Conservation (phyloP, 768 basidiomycete genomes). For the Sistotremastrum niveocremeum region DNA sequence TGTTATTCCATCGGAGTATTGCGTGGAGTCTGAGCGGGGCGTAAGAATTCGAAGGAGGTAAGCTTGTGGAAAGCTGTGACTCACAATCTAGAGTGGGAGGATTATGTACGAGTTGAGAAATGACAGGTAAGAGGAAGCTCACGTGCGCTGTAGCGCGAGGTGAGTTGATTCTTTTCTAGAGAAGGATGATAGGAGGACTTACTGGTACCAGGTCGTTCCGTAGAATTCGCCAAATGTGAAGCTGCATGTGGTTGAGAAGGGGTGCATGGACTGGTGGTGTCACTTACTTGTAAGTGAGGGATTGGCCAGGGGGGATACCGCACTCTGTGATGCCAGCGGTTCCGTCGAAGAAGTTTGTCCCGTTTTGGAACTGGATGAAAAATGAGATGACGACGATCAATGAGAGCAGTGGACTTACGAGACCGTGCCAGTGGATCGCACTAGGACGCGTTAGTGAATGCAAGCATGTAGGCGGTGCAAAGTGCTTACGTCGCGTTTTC, state of each 20-base stretch:
- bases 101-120: background rate
- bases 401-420: conserved; percentile 10
- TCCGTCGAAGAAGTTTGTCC: conserved; percentile 37
- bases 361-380: conserved; percentile 24
- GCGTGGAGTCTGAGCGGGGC: conserved; percentile 11
- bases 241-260: conserved; percentile 14
- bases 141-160: conserved; percentile 13
- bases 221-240: conserved; percentile 30
- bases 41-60: background rate
- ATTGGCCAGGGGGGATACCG: conserved; percentile 37
- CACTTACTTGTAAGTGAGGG: conserved; percentile 23
- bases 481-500: conserved; percentile 17
- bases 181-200: conserved; percentile 4
- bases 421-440: conserved; percentile 23
- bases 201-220: conserved; percentile 40
- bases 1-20: conserved; percentile 36
- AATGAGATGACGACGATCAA: background rate
- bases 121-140: conserved; percentile 1
- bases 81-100: conserved; percentile 10
- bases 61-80: background rate
- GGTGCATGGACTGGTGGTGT: background rate
- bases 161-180: background rate
- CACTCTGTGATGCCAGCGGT: conserved; percentile 35
- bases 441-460: conserved; percentile 1
- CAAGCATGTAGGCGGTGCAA: background rate